These are phyloP conservation scores for Rhodotorula babjevae DNA, from an alignment of 768 basidiomycete genomes.

Conservation along the genomic window DNA sequence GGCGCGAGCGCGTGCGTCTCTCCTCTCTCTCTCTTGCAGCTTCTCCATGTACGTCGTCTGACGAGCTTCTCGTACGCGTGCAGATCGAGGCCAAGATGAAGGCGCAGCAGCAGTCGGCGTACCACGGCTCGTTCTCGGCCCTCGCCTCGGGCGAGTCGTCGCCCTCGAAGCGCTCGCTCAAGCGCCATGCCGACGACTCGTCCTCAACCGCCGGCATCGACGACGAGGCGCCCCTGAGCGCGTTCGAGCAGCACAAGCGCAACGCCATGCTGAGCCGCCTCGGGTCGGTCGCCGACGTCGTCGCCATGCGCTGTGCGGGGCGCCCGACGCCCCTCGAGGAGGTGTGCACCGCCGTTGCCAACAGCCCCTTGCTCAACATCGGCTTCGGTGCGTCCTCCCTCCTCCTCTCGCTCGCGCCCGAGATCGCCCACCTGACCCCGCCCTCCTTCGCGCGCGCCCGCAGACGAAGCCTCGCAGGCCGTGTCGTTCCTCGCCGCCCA, in stretches of 20 bases:
- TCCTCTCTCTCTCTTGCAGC: neutral
- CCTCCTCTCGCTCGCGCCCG: neutral
- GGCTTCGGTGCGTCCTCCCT: constrained; percentile 9
- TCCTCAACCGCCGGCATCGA: neutral
- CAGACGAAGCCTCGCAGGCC: constrained; percentile 32
- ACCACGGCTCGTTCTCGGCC: constrained; percentile 23
- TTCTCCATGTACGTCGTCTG: neutral
- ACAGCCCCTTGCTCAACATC: constrained; percentile 35
- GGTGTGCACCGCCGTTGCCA: constrained; percentile 30
- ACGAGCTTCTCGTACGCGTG: neutral
- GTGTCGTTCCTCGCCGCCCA: constrained; percentile 24
- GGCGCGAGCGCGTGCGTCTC: constrained; percentile 20
- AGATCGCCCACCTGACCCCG: too few relatives aligned
- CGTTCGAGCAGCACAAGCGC: constrained; percentile 6
- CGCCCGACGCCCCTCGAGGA: constrained; percentile 28
- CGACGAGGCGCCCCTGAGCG: neutral
- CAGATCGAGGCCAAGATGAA: constrained; percentile 38
- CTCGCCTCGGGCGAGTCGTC: constrained; percentile 26
- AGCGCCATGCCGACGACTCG: constrained; percentile 4
- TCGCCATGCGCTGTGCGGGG: constrained; percentile 22
- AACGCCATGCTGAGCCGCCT: constrained; percentile 37
- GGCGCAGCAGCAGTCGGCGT: constrained; percentile 20
- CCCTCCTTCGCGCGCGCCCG: too few relatives aligned
- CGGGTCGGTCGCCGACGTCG: constrained; percentile 36
- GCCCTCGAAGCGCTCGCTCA: constrained; percentile 31